Evolutionary conservation across 306 rosid species (phyloP), one percentile per base, ranked within the genome.

Genomic region (Dalbergia oliveri): DNA sequence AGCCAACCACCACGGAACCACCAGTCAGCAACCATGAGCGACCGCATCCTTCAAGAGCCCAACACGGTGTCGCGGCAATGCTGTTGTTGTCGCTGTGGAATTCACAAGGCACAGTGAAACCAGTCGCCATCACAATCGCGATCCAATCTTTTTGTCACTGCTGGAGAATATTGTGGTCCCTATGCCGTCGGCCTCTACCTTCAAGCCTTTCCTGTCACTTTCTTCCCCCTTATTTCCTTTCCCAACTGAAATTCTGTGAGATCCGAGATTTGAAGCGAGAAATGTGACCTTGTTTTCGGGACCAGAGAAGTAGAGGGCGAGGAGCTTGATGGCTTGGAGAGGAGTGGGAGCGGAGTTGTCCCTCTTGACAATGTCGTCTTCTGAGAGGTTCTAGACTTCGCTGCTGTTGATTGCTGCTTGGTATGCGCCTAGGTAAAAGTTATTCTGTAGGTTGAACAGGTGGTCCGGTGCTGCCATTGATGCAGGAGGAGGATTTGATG

Each of bases 391-490:
- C 45, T 80, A 75, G 8, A 90, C 88, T 8, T 95, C 91, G 83
- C 96, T 88, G 93, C 80, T 84, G 91, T 90, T 93, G 64, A 95
- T 95, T 71, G 98, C 96, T 18, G 97, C 96, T 73, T 91, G 97
- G 82, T 84, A 95, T 3, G 99, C 99, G 3, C 98, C 99, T 54
- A 93, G 78, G 86, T 87, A 93, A 93, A 95, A 95, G 80, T 87
- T 91, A 88, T 95, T 95, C 5, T 98, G 84, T 11, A 93, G 87
- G 79, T 86, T 91, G 91, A 95, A 95, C 57, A 95, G 34, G 56
- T 86, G 97, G 60, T 95, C 99, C 4, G 99, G 99, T 50, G 91
- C 86, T 3, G 93, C 88, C 84, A 85, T 84, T 63, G 86, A 10
- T 35, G 3, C 12, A n/a, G n/a, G 3, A 7, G 1, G 43, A 8